phyloP scores from a whole-genome alignment of 176 grass and related monocot genomes.

The Bonia amplexicaulis region DNA sequence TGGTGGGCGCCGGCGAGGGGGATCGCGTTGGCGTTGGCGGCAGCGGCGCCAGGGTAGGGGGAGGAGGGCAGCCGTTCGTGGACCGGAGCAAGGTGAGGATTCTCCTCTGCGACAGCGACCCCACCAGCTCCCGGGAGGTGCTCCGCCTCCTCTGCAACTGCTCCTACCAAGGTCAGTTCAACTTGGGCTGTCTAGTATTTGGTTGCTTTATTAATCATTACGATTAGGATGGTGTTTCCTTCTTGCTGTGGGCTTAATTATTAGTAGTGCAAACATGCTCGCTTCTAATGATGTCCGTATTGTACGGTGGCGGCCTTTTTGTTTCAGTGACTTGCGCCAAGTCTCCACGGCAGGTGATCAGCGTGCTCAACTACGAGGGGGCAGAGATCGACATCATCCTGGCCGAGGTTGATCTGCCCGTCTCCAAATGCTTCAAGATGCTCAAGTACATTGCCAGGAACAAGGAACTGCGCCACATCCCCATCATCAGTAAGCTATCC shows the following conservation, averaged over 20 bases:
- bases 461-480: constrained; percentile 74
- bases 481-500: constrained; percentile 82
- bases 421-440: constrained; percentile 92
- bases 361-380: constrained; percentile 61
- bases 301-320: not conserved
- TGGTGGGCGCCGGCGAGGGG: constrained; percentile 39
- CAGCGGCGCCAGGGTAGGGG: not conserved
- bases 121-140: constrained; percentile 62
- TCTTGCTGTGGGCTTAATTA: not conserved
- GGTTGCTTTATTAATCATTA: not conserved
- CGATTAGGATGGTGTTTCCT: not conserved
- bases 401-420: constrained; percentile 82
- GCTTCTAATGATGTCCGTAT: not conserved
- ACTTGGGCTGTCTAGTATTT: not conserved
- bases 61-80: constrained; percentile 46
- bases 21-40: constrained; percentile 7
- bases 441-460: constrained; percentile 93
- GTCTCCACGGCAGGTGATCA: constrained; percentile 77
- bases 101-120: constrained; percentile 73
- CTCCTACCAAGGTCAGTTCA: constrained; percentile 73
- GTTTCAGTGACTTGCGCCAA: constrained; percentile 71
- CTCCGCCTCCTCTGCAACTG: constrained; percentile 81
- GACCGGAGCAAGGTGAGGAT: constrained; percentile 95
- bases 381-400: constrained; percentile 87
- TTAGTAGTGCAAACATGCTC: not conserved